These are phyloP conservation scores for Geranomyces variabilis DNA, from an alignment of 192 early-diverging fungal species.

Conservation along the genomic window DNA sequence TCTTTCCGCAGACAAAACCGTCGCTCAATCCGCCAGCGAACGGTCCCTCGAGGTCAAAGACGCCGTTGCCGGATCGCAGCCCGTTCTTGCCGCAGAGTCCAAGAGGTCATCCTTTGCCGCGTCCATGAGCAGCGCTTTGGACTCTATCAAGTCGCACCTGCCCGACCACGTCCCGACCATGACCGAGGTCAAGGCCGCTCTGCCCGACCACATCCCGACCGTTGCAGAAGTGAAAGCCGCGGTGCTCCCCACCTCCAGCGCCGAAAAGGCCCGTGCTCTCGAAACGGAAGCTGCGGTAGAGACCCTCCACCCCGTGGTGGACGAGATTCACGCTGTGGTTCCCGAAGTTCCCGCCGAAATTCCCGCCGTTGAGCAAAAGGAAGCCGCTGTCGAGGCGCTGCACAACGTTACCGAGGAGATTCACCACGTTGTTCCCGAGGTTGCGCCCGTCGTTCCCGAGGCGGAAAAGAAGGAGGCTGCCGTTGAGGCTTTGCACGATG, in stretches of 20 bases:
- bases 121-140: no score
- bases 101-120: no score
- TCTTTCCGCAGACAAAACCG: not conserved
- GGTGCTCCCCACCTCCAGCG: not conserved
- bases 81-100: not conserved
- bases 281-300: not conserved
- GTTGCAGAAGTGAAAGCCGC: slow-evolving; percentile 8
- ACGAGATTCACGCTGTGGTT: not conserved
- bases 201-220: not conserved
- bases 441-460: not conserved
- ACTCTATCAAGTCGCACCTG: no score
- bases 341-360: slow-evolving; percentile 1
- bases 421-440: not conserved
- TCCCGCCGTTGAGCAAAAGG: not conserved
- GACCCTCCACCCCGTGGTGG: slow-evolving; percentile 2
- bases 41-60: not conserved
- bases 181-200: not conserved
- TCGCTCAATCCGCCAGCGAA: not conserved
- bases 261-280: not conserved
- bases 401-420: not conserved
- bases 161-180: not conserved
- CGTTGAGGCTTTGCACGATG: slow-evolving; percentile 3
- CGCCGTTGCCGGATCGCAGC: not conserved
- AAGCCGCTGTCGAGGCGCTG: slow-evolving; percentile 2
- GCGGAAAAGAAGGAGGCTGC: slow-evolving; percentile 2